These are phyloP conservation scores for Vigna reflexopilosa DNA, from an alignment of 306 rosid species.

Conservation along the genomic window DNA sequence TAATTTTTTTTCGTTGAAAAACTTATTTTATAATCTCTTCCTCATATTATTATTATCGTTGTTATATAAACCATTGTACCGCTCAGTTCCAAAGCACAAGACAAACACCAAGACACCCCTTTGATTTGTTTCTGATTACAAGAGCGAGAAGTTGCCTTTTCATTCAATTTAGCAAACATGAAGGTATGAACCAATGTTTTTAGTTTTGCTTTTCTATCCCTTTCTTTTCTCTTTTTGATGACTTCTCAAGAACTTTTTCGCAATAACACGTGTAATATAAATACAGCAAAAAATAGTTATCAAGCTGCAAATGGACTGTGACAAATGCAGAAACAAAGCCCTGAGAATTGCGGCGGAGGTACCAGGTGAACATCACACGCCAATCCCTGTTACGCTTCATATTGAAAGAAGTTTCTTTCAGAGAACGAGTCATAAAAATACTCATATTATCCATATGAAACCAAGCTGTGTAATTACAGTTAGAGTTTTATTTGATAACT, in stretches of 20 bases:
- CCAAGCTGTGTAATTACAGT: neutral
- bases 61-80: neutral
- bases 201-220: neutral
- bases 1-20: no score
- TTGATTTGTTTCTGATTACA: slow-evolving; percentile 9
- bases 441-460: neutral
- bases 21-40: no score
- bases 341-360: slow-evolving; percentile 44
- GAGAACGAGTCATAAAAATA: neutral
- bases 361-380: slow-evolving; percentile 33
- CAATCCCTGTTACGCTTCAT: neutral
- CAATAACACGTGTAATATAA: neutral
- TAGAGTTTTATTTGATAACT: neutral
- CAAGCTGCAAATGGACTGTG: slow-evolving; percentile 44
- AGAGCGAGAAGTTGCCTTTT: neutral
- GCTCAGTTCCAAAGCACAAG: slow-evolving; percentile 29
- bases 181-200: slow-evolving; percentile 34
- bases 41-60: no score
- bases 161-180: slow-evolving; percentile 33
- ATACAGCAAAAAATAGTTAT: slow-evolving; percentile 47
- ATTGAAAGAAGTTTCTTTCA: neutral
- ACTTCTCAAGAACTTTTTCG: neutral
- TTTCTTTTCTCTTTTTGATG: no score
- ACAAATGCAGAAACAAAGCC: slow-evolving; percentile 50
- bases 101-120: slow-evolving; percentile 12